Percentiles rank a stretch among this genome's conserved stretches.
Evolutionary conservation across 169 alveolate genomes (phyloP).

Genomic region (Plasmodium inui): DNA sequence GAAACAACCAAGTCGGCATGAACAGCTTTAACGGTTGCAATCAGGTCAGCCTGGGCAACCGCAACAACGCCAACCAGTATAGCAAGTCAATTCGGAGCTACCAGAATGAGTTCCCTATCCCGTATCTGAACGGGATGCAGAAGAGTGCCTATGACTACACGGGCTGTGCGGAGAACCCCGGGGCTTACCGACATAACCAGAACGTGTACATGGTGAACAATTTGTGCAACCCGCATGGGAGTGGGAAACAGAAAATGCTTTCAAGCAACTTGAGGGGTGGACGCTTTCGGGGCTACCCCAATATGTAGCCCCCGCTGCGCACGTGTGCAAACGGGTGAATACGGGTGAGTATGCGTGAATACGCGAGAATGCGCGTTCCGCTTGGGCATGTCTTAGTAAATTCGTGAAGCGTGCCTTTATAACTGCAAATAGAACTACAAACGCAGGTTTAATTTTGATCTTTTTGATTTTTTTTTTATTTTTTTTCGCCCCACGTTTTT

Average conservation of each 20-base stretch:
- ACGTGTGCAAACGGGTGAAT: background rate
- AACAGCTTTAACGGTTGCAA: background rate
- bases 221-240: constrained; percentile 25
- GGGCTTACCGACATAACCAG: constrained; percentile 18
- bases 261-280: constrained; percentile 32
- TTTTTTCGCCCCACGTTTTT: background rate
- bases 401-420: background rate
- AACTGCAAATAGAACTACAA: background rate
- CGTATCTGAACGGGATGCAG: constrained; percentile 26
- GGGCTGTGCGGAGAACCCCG: constrained; percentile 13
- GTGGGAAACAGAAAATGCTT: constrained; percentile 25
- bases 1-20: background rate
- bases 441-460: background rate
- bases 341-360: background rate
- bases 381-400: background rate
- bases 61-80: background rate
- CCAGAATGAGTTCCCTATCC: background rate
- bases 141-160: constrained; percentile 34
- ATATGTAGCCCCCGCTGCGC: constrained; percentile 1
- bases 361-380: background rate
- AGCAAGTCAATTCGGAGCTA: constrained; percentile 26
- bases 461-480: background rate
- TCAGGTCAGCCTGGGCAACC: background rate
- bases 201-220: constrained; percentile 41
- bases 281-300: constrained; percentile 22